A percentile compares a stretch with the other conserved stretches of the same genome.
These are phyloP conservation scores for Vicia villosa DNA, from an alignment of 306 rosid genomes.

Conservation along the genomic window DNA sequence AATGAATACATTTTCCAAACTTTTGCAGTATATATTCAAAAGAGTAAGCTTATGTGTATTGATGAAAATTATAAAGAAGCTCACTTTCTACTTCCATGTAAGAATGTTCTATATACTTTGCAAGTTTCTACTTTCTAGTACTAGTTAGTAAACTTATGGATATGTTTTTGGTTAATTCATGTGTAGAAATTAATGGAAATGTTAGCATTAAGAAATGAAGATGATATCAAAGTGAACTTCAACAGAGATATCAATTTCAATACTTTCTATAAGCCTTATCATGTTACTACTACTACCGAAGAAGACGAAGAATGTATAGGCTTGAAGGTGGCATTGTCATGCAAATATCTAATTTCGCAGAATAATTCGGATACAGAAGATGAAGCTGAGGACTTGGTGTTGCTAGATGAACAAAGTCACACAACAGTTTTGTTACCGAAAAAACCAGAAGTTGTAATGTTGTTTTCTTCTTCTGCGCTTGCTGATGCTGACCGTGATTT, in stretches of 20 bases:
- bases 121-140: neutral
- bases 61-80: conserved; percentile 13
- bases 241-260: neutral
- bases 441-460: conserved; percentile 25
- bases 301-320: neutral
- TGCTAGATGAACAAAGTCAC: conserved; percentile 14
- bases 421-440: neutral
- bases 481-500: conserved; percentile 30
- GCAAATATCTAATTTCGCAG: neutral
- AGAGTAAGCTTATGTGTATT: neutral
- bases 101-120: neutral
- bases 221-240: neutral
- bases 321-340: neutral
- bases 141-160: neutral
- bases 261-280: neutral
- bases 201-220: neutral
- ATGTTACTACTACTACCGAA: neutral
- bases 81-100: conserved; percentile 14
- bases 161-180: neutral
- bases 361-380: conserved; percentile 6
- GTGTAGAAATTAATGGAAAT: conserved; percentile 11
- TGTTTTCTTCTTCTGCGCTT: conserved; percentile 15
- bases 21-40: conserved; percentile 26
- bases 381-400: neutral
- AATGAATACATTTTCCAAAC: conserved; percentile 12